A percentile compares a stretch with the other conserved stretches of the same genome.
These are phyloP conservation scores for Colletotrichum musicola DNA, from an alignment of 2,329 filamentous ascomycete genomes.

Conservation along the genomic window DNA sequence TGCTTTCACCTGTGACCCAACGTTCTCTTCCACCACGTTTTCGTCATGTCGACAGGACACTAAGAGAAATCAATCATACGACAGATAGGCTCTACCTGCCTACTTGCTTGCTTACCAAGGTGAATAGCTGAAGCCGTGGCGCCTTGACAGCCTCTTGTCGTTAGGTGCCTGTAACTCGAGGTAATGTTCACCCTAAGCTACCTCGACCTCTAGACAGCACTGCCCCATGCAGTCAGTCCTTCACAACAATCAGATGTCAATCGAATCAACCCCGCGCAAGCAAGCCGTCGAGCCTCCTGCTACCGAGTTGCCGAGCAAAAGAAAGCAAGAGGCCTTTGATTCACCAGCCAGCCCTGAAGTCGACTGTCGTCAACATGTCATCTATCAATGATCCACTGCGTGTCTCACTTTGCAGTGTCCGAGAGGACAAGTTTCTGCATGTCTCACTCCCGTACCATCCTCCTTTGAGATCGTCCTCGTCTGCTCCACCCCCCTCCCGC, in stretches of 20 bases:
- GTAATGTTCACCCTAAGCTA: conserved; percentile 1
- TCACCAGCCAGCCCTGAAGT: conserved; percentile 5
- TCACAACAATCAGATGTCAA: not conserved
- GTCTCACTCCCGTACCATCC: conserved; percentile 45
- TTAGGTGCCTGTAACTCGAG: not conserved
- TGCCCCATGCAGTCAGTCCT: too few species aligned
- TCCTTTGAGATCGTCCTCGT: conserved; percentile 41
- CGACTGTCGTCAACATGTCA: conserved; percentile 33
- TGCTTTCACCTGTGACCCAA: not conserved
- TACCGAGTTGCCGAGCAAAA: conserved; percentile 14
- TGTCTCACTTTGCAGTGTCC: conserved; percentile 53
- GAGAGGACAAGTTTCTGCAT: conserved; percentile 51
- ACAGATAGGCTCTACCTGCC: too few species aligned
- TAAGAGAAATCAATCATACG: too few species aligned
- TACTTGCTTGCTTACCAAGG: too few species aligned
- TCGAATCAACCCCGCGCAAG: not conserved
- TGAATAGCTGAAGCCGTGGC: too few species aligned
- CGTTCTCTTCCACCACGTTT: conserved; percentile 24
- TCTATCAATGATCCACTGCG: conserved; percentile 47
- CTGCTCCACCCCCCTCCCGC: conserved; percentile 33
- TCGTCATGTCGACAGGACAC: not conserved
- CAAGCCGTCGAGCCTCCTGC: conserved; percentile 17
- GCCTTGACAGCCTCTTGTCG: conserved; percentile 1
- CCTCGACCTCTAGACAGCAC: conserved; percentile 5
- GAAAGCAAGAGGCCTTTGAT: not conserved